These are phyloP conservation scores for Ramaria rubella DNA, from an alignment of 768 basidiomycete species.

Conservation along the genomic window DNA sequence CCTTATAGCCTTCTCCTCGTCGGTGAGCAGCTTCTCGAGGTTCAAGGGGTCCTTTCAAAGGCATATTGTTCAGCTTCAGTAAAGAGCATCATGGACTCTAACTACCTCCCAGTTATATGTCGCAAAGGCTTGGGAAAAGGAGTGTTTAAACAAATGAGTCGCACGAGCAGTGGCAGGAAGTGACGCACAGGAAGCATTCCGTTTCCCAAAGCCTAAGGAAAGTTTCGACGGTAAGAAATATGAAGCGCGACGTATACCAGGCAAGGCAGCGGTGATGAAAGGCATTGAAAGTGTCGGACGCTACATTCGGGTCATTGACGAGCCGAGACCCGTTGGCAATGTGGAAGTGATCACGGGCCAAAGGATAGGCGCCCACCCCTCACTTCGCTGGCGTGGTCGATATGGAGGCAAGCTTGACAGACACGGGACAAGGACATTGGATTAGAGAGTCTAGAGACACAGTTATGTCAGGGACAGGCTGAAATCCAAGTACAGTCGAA, in stretches of 20 bases:
- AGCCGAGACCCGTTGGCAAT: neutral
- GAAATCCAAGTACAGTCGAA: too few species aligned
- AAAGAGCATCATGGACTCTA: neutral
- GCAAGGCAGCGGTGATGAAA: neutral
- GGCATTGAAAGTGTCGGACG: neutral
- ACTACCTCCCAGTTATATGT: constrained; percentile 7
- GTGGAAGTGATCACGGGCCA: neutral
- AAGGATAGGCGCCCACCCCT: too few species aligned
- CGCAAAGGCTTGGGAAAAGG: neutral
- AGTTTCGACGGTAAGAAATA: neutral
- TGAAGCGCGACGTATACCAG: neutral
- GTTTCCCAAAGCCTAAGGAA: neutral
- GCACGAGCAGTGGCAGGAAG: neutral
- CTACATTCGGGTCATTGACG: neutral
- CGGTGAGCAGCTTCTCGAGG: constrained; percentile 72
- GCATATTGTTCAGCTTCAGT: neutral
- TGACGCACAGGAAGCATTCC: constrained; percentile 6
- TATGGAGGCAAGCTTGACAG: too few species aligned
- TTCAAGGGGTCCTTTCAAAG: constrained; percentile 69
- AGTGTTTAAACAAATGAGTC: neutral
- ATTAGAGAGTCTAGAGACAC: too few species aligned
- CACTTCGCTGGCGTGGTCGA: too few species aligned
- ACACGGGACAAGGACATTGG: too few species aligned
- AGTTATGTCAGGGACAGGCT: too few species aligned
- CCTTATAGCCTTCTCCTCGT: constrained; percentile 89